phyloP scores from a whole-genome alignment of 2,329 filamentous ascomycete genomes.

The Trichoderma sp. region DNA sequence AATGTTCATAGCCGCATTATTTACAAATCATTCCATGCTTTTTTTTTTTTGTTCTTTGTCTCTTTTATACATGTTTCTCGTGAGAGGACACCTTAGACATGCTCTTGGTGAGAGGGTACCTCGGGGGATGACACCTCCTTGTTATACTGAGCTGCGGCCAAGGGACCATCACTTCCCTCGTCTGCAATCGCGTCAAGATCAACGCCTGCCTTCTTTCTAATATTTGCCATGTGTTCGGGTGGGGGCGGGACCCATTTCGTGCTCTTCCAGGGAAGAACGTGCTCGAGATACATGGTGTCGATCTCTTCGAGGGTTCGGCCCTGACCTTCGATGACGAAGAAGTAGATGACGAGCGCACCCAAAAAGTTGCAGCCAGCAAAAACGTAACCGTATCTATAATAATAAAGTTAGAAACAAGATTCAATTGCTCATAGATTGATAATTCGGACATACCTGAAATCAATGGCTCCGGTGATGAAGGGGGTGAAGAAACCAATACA shows the following conservation, averaged over 20 bases:
- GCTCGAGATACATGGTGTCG: constrained; percentile 74
- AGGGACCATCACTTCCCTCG: constrained; percentile 10
- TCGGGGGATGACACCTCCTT: background rate
- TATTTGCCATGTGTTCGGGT: constrained; percentile 49
- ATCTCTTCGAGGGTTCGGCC: constrained; percentile 78
- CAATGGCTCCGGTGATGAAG: constrained; percentile 73
- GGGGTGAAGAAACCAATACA: constrained; percentile 77
- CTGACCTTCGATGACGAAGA: constrained; percentile 76
- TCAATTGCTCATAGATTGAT: background rate
- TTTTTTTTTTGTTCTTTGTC: background rate
- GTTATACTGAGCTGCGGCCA: background rate
- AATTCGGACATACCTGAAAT: constrained; percentile 57
- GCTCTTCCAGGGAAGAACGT: constrained; percentile 66
- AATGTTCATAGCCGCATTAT: constrained; percentile 12
- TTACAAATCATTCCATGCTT: background rate
- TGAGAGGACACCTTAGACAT: constrained; percentile 21
- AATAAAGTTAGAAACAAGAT: background rate
- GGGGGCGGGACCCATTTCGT: constrained; percentile 55
- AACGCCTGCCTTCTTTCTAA: constrained; percentile 48
- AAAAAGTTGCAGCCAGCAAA: constrained; percentile 73
- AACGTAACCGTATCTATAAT: constrained; percentile 63
- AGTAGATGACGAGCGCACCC: constrained; percentile 69
- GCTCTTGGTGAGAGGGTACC: constrained; percentile 23
- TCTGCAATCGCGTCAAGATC: constrained; percentile 40
- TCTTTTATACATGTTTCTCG: constrained; percentile 22